These are phyloP conservation scores for Balamuthia mandrillaris DNA, from an alignment of 208 protist genomes.

Conservation along the genomic window DNA sequence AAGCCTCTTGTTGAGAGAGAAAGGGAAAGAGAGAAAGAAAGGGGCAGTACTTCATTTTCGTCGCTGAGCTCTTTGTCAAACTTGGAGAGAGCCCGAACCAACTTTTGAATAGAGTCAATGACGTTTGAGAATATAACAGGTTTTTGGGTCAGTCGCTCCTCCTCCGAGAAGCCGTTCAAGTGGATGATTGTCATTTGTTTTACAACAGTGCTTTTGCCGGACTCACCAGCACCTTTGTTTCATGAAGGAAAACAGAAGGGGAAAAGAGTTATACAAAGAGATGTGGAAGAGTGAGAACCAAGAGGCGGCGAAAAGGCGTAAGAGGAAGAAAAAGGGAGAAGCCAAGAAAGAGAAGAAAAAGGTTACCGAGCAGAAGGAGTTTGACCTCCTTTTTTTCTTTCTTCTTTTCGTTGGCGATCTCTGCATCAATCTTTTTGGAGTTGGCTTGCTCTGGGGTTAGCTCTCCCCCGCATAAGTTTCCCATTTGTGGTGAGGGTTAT, in stretches of 20 bases:
- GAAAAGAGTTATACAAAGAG: too few relatives aligned
- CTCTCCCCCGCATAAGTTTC: too few relatives aligned
- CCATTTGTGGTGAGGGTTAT: too few relatives aligned
- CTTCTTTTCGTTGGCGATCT: conserved; percentile 36
- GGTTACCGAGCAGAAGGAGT: conserved; percentile 43
- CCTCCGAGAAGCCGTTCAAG: conserved; percentile 20
- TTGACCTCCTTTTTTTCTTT: conserved; percentile 31
- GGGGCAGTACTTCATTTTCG: neutral
- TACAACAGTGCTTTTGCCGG: conserved; percentile 68
- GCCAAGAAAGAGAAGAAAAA: too few relatives aligned
- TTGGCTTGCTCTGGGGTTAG: too few relatives aligned
- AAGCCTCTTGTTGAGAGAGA: neutral
- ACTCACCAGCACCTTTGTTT: conserved; percentile 68
- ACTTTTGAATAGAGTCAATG: conserved; percentile 12
- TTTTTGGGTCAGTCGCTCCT: neutral
- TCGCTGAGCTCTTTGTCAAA: neutral
- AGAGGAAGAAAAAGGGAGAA: too few relatives aligned
- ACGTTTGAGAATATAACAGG: conserved; percentile 16
- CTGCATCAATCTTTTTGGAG: conserved; percentile 28
- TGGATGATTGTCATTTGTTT: conserved; percentile 76
- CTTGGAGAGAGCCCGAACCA: neutral
- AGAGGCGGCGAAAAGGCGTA: too few relatives aligned
- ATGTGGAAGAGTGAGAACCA: too few relatives aligned
- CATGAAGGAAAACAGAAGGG: too few relatives aligned
- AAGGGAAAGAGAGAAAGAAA: neutral